Evolutionary conservation across 2,329 filamentous ascomycete species (phyloP), one percentile per base, ranked within the genome.

Genomic region (Fonsecaea pedrosoi): DNA sequence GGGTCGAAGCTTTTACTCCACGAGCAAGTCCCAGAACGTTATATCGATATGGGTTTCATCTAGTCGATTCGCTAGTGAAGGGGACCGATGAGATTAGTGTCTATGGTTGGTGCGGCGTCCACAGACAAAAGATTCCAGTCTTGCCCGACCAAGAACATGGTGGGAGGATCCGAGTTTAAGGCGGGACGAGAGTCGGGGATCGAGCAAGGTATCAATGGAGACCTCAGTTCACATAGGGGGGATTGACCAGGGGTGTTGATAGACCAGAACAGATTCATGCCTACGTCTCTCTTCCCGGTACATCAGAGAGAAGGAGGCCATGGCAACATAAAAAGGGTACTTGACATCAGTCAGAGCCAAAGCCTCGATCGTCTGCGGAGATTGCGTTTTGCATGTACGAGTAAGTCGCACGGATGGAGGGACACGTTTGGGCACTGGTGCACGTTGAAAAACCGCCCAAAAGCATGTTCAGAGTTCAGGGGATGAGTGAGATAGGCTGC

Each of bases 21-120:
- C 40, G 37, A 32, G 38, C 48, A 48, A 42, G 15, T 9, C 56
- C 18, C 60, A 66, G 25, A 45, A 50, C 42, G 56, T 66, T 63
- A 68, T 67, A 67, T 68, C 62, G 62, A 65, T 56, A 55, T 34
- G 45, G 57, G 56, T 30, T 30, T n/a, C 54, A 53, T 58, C 55
- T 34, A 35, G 53, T n/a, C 30, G 38, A 18, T 32, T 32, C 35
- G 18, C 34, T 53, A 54, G 55, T 56, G 58, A 62, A 54, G 61
- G 58, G 55, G 38, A 56, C 53, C 42, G 50, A 35, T 61, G 56
- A 64, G 59, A 60, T 60, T 55, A 53, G 54, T 59, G 60, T 60
- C 59, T 68, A 50, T 53, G 32, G 50, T 62, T 54, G 56, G 58
- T 37, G 35, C 30, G 64, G 64, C 62, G 67, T 15, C 57, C 54